Base-by-base conservation (phyloP, 306 rosid species). In the Gleditsia sinensis region DNA sequence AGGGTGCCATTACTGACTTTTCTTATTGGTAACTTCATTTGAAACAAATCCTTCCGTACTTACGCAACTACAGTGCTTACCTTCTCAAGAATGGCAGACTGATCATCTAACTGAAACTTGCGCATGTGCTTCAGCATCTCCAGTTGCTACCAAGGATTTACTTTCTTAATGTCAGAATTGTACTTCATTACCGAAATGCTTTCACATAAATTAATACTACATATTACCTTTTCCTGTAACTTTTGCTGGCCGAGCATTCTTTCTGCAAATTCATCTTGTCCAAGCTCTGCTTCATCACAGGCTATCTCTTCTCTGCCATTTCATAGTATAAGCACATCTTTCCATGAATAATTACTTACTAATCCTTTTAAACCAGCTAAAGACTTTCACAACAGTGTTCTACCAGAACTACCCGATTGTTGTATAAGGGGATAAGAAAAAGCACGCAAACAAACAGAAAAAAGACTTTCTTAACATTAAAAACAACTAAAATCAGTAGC, bases 251-350 rank as follows among this genome's bases (percentile, higher is more conserved):
- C 50, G 51, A 0, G 32, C 83, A 86, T 75, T 86, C 82, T 89
- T 82, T 85, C 94, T 14, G 82, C 61, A 83, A 86, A 91, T 64
- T 86, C 97, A 33, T 85, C 87, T 27, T 88, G 82, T 73, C 86
- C 92, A 71, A 94, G 94, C 74, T 89, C 91, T 25, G 97, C 98
- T 82, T 94, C 97, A 79, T 94, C 96, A 36, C 98, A 91, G 23
- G 93, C 94, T 84, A 83, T 78, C 84, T 91, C 98, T 81, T 93
- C 98, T 78, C 97, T 91, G 77, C 58, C 76, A 79, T 69, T 67
- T 55, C 67, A 75, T 6, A 45, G 58, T 45, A 71, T 39, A 64
- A 79, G 57, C 43, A 49, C 76, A 37, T 45, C 27, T 34, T 24
- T 30, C 77, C 68, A 33, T 72, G 33, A 19, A 21, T 16, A 37